These are phyloP conservation scores for Flagelloscypha sp. DNA, from an alignment of 768 basidiomycete species.

Conservation along the genomic window DNA sequence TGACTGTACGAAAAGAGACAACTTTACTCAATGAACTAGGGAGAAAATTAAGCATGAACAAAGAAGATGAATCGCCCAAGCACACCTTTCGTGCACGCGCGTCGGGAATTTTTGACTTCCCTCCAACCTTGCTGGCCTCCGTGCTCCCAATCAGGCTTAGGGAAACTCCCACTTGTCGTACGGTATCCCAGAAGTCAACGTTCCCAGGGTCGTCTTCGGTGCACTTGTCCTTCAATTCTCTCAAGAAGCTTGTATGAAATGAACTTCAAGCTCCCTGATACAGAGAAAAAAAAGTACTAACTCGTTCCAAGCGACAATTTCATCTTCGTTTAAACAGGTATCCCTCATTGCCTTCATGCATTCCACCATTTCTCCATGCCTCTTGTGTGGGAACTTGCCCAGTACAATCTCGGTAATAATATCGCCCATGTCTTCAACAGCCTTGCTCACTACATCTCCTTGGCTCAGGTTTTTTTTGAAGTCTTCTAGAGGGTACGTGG, in stretches of 20 bases:
- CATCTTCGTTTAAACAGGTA: slow-evolving; percentile 69
- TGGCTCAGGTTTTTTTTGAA: slow-evolving; percentile 62
- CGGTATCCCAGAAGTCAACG: slow-evolving; percentile 64
- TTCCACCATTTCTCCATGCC: slow-evolving; percentile 62
- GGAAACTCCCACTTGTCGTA: too few relatives aligned
- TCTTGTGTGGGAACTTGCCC: slow-evolving; percentile 61
- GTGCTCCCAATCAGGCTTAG: too few relatives aligned
- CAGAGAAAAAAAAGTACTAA: slow-evolving; percentile 23
- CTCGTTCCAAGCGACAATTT: slow-evolving; percentile 78
- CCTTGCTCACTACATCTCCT: slow-evolving; percentile 79
- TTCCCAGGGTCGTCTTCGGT: slow-evolving; percentile 46
- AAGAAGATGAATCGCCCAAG: too few relatives aligned
- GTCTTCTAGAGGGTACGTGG: slow-evolving; percentile 64
- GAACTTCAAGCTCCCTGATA: slow-evolving; percentile 2
- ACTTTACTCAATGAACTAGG: too few relatives aligned
- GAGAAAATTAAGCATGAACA: too few relatives aligned
- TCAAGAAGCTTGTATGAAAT: slow-evolving; percentile 44
- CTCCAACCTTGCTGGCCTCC: slow-evolving; percentile 41
- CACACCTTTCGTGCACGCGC: too few relatives aligned
- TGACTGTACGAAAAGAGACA: too few relatives aligned
- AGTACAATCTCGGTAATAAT: slow-evolving; percentile 66
- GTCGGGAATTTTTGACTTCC: too few relatives aligned
- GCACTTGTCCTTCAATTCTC: slow-evolving; percentile 50
- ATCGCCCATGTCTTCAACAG: slow-evolving; percentile 67
- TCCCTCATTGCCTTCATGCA: slow-evolving; percentile 65